These are phyloP conservation scores for Pseudohalonectria lignicola DNA, from an alignment of 2,329 filamentous ascomycete species.

Conservation along the genomic window DNA sequence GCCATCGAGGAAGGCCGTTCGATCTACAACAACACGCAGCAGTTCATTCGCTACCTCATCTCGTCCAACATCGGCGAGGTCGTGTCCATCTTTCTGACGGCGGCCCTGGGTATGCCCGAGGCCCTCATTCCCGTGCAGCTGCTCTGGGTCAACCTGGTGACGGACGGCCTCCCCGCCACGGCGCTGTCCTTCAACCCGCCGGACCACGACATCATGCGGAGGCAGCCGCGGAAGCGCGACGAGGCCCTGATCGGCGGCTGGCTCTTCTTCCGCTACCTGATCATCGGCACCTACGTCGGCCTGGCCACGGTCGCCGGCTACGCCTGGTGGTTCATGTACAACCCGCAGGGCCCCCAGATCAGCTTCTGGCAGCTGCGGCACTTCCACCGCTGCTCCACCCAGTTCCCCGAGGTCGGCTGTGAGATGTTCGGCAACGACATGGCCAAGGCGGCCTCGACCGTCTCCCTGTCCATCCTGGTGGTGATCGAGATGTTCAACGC, in stretches of 20 bases:
- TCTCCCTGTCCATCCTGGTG: slow-evolving; percentile 84
- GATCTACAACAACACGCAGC: slow-evolving; percentile 99
- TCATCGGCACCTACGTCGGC: slow-evolving; percentile 92
- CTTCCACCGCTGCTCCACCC: slow-evolving; percentile 83
- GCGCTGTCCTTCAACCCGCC: slow-evolving; percentile 96
- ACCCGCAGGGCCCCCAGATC: slow-evolving; percentile 81
- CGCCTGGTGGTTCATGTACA: slow-evolving; percentile 99
- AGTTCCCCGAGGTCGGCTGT: slow-evolving; percentile 86
- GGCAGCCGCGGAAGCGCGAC: slow-evolving; percentile 81
- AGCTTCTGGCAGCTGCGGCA: slow-evolving; percentile 78
- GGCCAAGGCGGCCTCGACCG: slow-evolving; percentile 82
- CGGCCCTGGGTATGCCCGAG: slow-evolving; percentile 93
- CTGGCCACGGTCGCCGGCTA: slow-evolving; percentile 92
- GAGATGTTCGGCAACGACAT: slow-evolving; percentile 80
- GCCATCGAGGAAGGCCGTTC: slow-evolving; percentile 95
- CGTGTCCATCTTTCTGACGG: slow-evolving; percentile 96
- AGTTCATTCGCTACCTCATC: slow-evolving; percentile 98
- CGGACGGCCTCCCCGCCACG: slow-evolving; percentile 91
- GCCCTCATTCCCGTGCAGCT: slow-evolving; percentile 94
- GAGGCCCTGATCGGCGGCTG: slow-evolving; percentile 88
- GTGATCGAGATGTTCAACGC: slow-evolving; percentile 99
- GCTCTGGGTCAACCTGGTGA: slow-evolving; percentile 97
- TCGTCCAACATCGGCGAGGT: slow-evolving; percentile 98
- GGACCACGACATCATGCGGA: slow-evolving; percentile 97
- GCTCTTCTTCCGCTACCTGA: slow-evolving; percentile 95